Evolutionary conservation across 176 grass and related monocot species (phyloP).

Genomic region (Neostapfia colusana): DNA sequence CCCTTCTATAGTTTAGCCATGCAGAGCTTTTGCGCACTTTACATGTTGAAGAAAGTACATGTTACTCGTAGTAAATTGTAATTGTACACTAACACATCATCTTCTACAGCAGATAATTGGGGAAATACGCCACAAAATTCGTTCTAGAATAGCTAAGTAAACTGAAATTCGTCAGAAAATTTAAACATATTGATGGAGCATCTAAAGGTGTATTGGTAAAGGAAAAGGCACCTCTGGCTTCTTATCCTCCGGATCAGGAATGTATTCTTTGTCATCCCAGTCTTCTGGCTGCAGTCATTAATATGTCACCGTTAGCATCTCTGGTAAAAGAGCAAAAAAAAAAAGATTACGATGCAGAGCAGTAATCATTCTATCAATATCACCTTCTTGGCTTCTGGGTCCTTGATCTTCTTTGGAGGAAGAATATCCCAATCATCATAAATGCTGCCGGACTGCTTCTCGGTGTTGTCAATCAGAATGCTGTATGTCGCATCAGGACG

Average conservation of each 20-base stretch:
- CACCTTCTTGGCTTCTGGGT: slow-evolving; percentile 85
- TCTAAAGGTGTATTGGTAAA: neutral
- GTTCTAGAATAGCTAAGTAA: no score
- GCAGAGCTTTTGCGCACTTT: no score
- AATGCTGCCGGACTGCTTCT: slow-evolving; percentile 71
- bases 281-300: slow-evolving; percentile 68
- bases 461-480: slow-evolving; percentile 68
- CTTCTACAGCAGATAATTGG: no score
- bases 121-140: no score
- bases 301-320: neutral
- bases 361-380: neutral
- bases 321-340: neutral
- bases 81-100: no score
- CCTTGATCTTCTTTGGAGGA: slow-evolving; percentile 61
- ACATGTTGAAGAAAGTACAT: no score
- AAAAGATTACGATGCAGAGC: neutral
- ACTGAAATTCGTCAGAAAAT: no score
- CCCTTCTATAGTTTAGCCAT: no score
- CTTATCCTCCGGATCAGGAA: slow-evolving; percentile 83
- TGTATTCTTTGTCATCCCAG: slow-evolving; percentile 94
- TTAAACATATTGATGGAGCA: no score
- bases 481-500: slow-evolving; percentile 68
- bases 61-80: no score
- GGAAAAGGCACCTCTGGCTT: slow-evolving; percentile 72
- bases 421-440: slow-evolving; percentile 83